Evolutionary conservation across 2,329 filamentous ascomycete genomes (phyloP).

Genomic region (Aspergillus pseudonomiae): DNA sequence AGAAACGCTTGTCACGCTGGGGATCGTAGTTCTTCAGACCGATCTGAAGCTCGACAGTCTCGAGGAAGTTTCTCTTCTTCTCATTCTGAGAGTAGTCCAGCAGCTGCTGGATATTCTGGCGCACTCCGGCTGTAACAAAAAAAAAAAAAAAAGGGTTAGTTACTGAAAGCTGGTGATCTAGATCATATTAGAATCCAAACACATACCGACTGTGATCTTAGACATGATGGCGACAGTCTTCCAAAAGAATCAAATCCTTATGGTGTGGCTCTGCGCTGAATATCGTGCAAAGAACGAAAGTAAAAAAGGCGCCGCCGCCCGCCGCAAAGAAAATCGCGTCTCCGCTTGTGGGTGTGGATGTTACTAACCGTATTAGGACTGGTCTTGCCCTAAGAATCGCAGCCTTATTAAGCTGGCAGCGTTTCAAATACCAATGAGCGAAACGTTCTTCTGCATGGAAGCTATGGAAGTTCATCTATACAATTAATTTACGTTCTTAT

Average conservation of each 20-base stretch:
- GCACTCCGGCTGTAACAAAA: conserved; percentile 74
- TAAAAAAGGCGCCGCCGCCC: conserved; percentile 27
- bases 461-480: background rate
- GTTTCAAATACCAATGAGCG: conserved; percentile 2
- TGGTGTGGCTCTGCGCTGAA: conserved; percentile 67
- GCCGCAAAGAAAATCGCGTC: conserved; percentile 35
- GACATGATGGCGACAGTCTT: conserved; percentile 73
- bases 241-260: conserved; percentile 76
- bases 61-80: conserved; percentile 98
- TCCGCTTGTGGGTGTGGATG: conserved; percentile 43
- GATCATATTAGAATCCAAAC: background rate
- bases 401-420: conserved; percentile 2
- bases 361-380: conserved; percentile 29
- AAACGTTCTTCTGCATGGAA: background rate
- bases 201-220: conserved; percentile 61
- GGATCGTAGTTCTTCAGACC: conserved; percentile 99
- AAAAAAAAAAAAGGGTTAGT: conserved; percentile 12
- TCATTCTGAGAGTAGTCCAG: conserved; percentile 93
- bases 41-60: conserved; percentile 83
- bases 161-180: background rate
- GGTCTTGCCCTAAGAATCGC: conserved; percentile 24
- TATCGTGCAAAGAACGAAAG: conserved; percentile 31
- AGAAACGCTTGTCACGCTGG: conserved; percentile 99
- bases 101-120: conserved; percentile 88
- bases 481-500: no score